Evolutionary conservation across 2,329 filamentous ascomycete species (phyloP).

Genomic region (Neofusicoccum cordaticola): DNA sequence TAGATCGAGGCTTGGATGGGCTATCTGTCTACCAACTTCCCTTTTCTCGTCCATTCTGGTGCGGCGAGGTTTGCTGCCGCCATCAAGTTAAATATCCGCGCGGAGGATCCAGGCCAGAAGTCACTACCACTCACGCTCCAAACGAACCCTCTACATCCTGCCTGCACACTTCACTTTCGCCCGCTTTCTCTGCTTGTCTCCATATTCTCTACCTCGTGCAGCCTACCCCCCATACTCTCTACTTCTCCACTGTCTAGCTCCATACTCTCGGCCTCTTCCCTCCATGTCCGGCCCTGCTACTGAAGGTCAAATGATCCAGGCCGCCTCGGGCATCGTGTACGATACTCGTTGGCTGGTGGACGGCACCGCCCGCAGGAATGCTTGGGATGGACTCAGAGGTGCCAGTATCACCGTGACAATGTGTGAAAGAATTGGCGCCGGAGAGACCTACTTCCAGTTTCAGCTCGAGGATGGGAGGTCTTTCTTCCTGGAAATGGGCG

Average conservation of each 20-base stretch:
- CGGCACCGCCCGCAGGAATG: too few species aligned
- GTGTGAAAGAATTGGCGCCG: too few species aligned
- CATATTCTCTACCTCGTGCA: background rate
- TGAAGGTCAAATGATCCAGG: too few species aligned
- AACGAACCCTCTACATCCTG: slow-evolving; percentile 3
- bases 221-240: background rate
- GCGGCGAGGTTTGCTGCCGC: background rate
- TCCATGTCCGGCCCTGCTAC: background rate
- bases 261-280: background rate
- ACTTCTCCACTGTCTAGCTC: background rate
- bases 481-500: too few species aligned
- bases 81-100: background rate
- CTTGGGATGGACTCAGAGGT: too few species aligned
- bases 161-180: slow-evolving; percentile 17
- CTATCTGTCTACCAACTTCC: background rate
- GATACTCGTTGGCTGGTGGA: too few species aligned
- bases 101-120: background rate
- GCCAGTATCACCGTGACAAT: too few species aligned
- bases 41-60: background rate
- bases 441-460: too few species aligned
- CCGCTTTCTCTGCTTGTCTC: background rate
- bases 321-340: too few species aligned
- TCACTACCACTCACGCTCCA: background rate
- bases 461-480: background rate
- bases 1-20: slow-evolving; percentile 4